Evolutionary conservation across 140 eudicot species (phyloP).

Genomic region (Ambrosia hybrid): DNA sequence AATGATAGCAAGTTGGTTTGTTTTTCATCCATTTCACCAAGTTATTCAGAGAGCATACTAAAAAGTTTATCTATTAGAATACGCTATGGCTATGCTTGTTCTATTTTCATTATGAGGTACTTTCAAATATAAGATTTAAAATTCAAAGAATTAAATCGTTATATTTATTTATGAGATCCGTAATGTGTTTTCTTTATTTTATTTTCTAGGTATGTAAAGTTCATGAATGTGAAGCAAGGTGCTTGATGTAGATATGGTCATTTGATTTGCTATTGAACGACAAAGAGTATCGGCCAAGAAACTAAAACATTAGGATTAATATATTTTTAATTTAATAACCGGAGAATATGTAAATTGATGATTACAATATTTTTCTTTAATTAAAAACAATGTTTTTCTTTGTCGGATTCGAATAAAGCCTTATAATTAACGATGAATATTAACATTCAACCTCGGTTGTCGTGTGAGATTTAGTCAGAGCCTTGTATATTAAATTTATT

Average conservation of each 20-base stretch:
- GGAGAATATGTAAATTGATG: conserved; percentile 34
- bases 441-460: conserved; percentile 38
- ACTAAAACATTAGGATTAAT: neutral
- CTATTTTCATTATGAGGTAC: no score
- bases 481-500: conserved; percentile 7
- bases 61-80: no score
- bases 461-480: conserved; percentile 44
- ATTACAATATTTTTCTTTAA: conserved; percentile 13
- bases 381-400: neutral
- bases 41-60: no score
- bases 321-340: conserved; percentile 1
- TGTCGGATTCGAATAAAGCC: conserved; percentile 31
- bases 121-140: no score
- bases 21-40: no score
- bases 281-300: conserved; percentile 26
- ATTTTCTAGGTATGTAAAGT: neutral
- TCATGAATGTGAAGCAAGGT: neutral
- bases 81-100: no score
- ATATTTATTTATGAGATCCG: neutral
- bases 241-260: neutral
- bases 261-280: neutral
- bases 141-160: no score
- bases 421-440: conserved; percentile 37
- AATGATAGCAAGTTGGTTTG: no score
- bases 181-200: neutral